These are phyloP conservation scores for Heliocybe sulcata DNA, from an alignment of 1,284 basidiomycete genomes.

Conservation along the genomic window DNA sequence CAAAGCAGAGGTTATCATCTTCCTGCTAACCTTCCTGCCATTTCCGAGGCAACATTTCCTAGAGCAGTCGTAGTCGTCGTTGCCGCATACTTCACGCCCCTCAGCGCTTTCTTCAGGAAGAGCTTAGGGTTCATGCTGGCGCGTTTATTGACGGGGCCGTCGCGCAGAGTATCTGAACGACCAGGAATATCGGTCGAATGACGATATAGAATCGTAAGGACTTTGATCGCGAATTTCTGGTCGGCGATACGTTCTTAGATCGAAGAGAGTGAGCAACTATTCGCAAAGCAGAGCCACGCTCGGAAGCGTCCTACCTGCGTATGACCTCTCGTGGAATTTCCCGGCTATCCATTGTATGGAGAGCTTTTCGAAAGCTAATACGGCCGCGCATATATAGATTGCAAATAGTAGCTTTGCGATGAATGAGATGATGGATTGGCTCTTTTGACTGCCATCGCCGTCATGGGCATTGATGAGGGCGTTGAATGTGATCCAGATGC, in stretches of 20 bases:
- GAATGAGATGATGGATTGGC: constrained; percentile 32
- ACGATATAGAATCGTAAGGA: constrained; percentile 73
- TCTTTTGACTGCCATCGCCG: constrained; percentile 14
- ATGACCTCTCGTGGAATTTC: constrained; percentile 86
- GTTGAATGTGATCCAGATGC: constrained; percentile 62
- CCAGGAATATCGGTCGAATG: constrained; percentile 71
- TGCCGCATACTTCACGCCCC: constrained; percentile 65
- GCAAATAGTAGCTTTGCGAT: constrained; percentile 71
- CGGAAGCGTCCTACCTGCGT: constrained; percentile 70
- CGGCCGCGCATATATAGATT: constrained; percentile 61
- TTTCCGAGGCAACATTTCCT: constrained; percentile 71
- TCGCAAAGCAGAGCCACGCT: too few relatives aligned
- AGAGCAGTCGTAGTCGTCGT: constrained; percentile 80
- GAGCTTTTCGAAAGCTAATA: constrained; percentile 81
- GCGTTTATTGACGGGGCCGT: constrained; percentile 27
- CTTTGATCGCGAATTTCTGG: constrained; percentile 76
- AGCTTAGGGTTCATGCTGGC: constrained; percentile 46
- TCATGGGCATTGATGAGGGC: constrained; percentile 49
- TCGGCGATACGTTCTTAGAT: constrained; percentile 68
- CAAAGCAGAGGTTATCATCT: neutral
- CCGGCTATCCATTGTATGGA: constrained; percentile 81
- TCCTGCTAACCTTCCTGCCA: constrained; percentile 49
- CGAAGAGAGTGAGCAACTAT: neutral
- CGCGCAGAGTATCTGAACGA: constrained; percentile 56
- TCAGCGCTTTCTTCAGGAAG: constrained; percentile 66